Base-by-base conservation (phyloP, 495 filamentous ascomycete genomes). In the Daldinia bambusicola region DNA sequence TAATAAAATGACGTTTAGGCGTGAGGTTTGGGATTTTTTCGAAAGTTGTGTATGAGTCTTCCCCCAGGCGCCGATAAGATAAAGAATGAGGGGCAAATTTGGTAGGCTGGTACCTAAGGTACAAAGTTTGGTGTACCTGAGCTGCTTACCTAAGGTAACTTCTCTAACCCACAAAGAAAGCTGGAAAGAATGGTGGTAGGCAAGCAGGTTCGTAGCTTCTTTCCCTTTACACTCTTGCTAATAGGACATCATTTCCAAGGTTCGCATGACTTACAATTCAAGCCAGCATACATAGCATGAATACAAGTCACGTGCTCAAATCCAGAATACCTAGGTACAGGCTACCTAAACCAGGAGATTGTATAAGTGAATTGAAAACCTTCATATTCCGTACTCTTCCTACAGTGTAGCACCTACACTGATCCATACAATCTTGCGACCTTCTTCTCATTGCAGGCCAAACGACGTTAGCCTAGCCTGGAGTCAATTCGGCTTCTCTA, bases 31-130 rank as follows among this genome's bases (percentile, higher is more conserved):
- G 56, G 61, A 69, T 75, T 71, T 75, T 71, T 67, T 70, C 32
- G 40, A 62, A 62, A 68, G 65, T 68, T 75, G 72, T 75, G 72
- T 68, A 71, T 75, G 72, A 75, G 69, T 75, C 67, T 53, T 74
- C 38, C 37, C 32, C 9, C 32, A 22, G 48, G 43, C 51, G 55
- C 45, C 32, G 69, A 71, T 72, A 75, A 75, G 72, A 75, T 72
- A 72, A 71, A 16, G 45, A 66, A 71, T 62, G 68, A 74, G 72
- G 72, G 72, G 72, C 67, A 74, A 67, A 36, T 10, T 60, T 18
- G 56, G 13, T 30, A 60, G 55, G 34, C 26, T 36, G 36, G 12
- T 31, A 53, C 26, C 26, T 26, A 26, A 26, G 50, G 50, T 53
- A 53, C 50, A 10, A 53, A 53, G 18, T 9, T 48, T 55, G 7